Base-by-base conservation (phyloP, 768 basidiomycete species). In the Hypholoma fasciculare region DNA sequence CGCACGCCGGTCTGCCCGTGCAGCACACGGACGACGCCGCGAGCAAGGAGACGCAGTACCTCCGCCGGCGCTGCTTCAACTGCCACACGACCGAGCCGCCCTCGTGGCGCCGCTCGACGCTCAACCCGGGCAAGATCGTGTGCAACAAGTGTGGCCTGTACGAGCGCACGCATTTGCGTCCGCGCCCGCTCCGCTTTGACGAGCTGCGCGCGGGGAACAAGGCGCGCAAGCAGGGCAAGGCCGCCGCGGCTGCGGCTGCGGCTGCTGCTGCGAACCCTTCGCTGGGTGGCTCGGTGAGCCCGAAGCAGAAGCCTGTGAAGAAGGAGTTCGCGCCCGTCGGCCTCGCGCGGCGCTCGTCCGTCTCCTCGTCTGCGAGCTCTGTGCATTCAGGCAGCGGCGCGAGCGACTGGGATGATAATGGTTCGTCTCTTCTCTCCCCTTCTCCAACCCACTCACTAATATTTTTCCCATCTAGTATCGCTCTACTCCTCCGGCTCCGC, bases 101-200 rank as follows among this genome's bases (percentile, higher is more conserved):
- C 7, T 87, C 85, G 23, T 94, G 92, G 92, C 87, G 92, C 54
- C 85, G 92, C 46, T 88, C 86, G 30, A 94, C 92, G 4, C 87
- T 94, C 67, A 92, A 92, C 72, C 90, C 90, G 0, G 92, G 92
- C 62, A 94, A 94, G 74, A 94, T 94, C 67, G 92, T 94, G 46
- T 94, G 92, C 82, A 94, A 94, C 82, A 94, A 94, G 78, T 94
- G 92, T 63, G 92, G 92, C 9, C 81, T 94, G 39, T 94, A 94
- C 67, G 92, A 94, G 72, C 90, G 92, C 67, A 94, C 92, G 12
- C 92, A 94, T 63, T 73, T 94, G 55, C 84, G 92, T 20, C 85
- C 92, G 4, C 82, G 92, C 12, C 92, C 92, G 7, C 79, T 93
- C 16, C 87, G 92, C 54, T 94, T 94, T 61, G 92, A 94, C 70